Evolutionary conservation across 352 stramenopile genomes (phyloP).

Genomic region (Phytophthora europaea): DNA sequence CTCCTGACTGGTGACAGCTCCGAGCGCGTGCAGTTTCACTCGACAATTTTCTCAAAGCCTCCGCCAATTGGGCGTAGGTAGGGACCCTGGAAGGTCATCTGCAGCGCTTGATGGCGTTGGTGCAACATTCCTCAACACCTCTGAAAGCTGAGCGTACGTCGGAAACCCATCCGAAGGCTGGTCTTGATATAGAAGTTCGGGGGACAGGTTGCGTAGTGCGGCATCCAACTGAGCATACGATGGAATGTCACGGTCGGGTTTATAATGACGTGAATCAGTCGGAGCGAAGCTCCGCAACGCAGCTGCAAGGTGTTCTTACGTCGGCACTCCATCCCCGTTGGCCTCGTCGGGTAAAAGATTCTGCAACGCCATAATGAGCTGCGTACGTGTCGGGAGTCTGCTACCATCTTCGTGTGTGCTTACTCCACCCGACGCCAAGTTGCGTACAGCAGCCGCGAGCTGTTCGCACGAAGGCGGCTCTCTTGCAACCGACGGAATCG

Average conservation of each 20-base stretch:
- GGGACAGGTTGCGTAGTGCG: background rate
- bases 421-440: background rate
- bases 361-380: background rate
- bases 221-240: background rate
- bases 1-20: no score
- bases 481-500: no score
- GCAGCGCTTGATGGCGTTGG: background rate
- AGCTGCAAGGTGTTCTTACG: background rate
- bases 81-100: background rate
- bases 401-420: background rate
- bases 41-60: background rate
- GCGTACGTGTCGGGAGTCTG: background rate
- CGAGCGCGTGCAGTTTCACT: background rate
- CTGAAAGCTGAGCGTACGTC: background rate
- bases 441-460: background rate
- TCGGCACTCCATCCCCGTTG: background rate
- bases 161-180: background rate
- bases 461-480: background rate
- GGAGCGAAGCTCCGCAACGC: background rate
- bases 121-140: background rate
- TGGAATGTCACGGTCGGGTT: background rate
- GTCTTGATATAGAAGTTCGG: background rate
- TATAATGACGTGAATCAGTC: background rate
- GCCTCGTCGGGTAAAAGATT: background rate
- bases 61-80: background rate